Evolutionary conservation across 108 stramenopile genomes (phyloP).

Genomic region (Cafeteria roenbergensis): DNA sequence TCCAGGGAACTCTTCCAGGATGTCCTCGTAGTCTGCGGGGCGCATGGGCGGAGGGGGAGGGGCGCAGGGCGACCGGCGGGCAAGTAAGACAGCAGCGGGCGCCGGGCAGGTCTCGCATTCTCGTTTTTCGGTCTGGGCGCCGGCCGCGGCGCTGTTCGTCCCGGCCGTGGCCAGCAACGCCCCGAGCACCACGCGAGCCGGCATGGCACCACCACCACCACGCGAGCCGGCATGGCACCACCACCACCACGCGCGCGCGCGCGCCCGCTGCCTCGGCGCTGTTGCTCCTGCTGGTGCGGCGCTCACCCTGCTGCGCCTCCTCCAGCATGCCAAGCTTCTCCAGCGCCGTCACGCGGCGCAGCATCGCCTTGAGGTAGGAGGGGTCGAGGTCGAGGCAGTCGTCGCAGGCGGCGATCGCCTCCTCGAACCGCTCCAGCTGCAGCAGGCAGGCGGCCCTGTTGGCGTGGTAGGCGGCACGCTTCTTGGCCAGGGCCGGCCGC

Average conservation of each 20-base stretch:
- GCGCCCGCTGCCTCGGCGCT: slow-evolving; percentile 50
- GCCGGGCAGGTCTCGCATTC: too few relatives aligned
- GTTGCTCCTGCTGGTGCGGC: slow-evolving; percentile 27
- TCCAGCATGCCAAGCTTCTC: slow-evolving; percentile 32
- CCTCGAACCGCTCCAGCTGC: slow-evolving; percentile 29
- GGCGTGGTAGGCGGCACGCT: slow-evolving; percentile 36
- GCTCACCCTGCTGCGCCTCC: neutral
- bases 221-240: too few relatives aligned
- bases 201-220: too few relatives aligned
- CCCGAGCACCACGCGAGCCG: too few relatives aligned
- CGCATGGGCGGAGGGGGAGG: too few relatives aligned
- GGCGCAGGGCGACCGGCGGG: too few relatives aligned
- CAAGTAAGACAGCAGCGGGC: too few relatives aligned
- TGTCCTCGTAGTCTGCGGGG: slow-evolving; percentile 53
- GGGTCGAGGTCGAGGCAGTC: slow-evolving; percentile 58
- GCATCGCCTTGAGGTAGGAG: slow-evolving; percentile 61
- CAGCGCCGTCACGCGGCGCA: slow-evolving; percentile 55
- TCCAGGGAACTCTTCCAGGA: slow-evolving; percentile 51
- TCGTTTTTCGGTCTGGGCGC: too few relatives aligned
- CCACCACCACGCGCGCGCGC: too few relatives aligned
- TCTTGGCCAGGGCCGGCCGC: slow-evolving; percentile 15
- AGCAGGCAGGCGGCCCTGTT: slow-evolving; percentile 32
- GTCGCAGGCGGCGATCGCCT: slow-evolving; percentile 49
- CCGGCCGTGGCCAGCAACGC: too few relatives aligned
- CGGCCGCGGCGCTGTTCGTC: too few relatives aligned